Conservation (phyloP, 78 protist genomes). For the Dictyostelium firmibasis region DNA sequence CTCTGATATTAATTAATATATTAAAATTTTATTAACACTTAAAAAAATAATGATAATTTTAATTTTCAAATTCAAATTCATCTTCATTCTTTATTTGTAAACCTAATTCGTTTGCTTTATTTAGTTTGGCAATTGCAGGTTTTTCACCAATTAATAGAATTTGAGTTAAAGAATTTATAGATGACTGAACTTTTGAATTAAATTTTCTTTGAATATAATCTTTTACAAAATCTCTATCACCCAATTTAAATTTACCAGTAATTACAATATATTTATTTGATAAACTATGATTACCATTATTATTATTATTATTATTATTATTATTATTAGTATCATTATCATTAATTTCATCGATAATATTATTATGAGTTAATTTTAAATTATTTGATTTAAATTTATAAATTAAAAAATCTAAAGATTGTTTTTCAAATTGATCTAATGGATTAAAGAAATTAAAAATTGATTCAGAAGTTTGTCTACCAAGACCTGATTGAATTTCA, state of each 20-base stretch:
- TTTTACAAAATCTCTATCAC: neutral
- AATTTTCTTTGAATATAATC: neutral
- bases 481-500: neutral
- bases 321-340: neutral
- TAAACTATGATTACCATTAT: neutral
- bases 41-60: no score
- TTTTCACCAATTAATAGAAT: neutral
- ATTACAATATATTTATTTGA: slow-evolving; percentile 1
- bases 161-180: neutral
- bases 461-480: neutral
- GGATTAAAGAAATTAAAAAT: slow-evolving; percentile 48
- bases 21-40: no score
- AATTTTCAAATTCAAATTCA: neutral
- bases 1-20: no score
- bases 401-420: neutral
- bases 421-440: neutral
- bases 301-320: neutral
- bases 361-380: neutral
- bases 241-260: slow-evolving; percentile 1
- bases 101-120: neutral
- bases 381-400: neutral
- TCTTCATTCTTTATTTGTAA: neutral
- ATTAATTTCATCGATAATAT: neutral
- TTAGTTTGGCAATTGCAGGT: neutral
- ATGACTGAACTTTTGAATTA: neutral